These are phyloP conservation scores for Linnemannia exigua DNA, from an alignment of 192 early-diverging fungal species.

Conservation along the genomic window DNA sequence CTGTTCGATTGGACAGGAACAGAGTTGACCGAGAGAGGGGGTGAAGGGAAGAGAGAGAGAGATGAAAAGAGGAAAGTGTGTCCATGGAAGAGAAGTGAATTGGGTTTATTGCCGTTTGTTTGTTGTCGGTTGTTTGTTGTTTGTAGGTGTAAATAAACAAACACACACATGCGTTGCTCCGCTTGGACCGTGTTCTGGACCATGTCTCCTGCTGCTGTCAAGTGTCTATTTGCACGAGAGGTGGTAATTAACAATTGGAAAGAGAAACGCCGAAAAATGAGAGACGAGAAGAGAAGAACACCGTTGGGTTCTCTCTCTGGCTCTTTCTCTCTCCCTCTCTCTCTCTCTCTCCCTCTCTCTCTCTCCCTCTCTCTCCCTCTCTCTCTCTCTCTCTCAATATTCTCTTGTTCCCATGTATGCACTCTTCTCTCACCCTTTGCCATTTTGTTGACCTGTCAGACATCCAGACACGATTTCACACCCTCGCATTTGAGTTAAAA, in stretches of 20 bases:
- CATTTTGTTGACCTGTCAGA: too few relatives aligned
- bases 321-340: background rate
- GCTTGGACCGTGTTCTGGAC: slow-evolving; percentile 11
- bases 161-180: background rate
- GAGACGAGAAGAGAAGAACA: too few relatives aligned
- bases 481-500: background rate
- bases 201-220: background rate
- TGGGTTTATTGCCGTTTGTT: background rate
- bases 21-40: too few relatives aligned
- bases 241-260: too few relatives aligned
- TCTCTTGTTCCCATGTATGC: background rate
- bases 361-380: background rate
- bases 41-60: too few relatives aligned
- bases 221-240: background rate
- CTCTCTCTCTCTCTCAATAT: background rate
- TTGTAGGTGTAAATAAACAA: background rate
- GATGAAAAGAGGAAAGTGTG: background rate
- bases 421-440: background rate
- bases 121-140: background rate
- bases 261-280: too few relatives aligned
- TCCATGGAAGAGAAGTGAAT: background rate
- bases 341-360: background rate
- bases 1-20: background rate
- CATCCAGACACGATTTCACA: background rate
- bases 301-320: background rate